Percentiles rank a stretch among this genome's conserved stretches.
Evolutionary conservation across 306 rosid genomes (phyloP).

Genomic region (Malus orientalis): DNA sequence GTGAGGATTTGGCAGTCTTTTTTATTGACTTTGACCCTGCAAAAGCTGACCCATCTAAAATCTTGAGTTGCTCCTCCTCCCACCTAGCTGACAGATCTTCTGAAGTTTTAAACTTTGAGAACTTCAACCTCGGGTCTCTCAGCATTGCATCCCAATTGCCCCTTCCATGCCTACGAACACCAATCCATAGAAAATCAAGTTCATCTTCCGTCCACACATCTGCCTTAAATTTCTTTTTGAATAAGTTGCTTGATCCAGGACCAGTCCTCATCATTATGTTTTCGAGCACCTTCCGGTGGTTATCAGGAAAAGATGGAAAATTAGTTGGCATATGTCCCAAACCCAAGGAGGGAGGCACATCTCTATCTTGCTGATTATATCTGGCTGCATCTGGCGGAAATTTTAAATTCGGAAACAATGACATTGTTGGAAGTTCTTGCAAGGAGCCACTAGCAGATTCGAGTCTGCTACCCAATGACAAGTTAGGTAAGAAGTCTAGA

Average conservation of each 20-base stretch:
- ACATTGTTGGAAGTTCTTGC: conserved; percentile 66
- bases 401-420: conserved; percentile 65
- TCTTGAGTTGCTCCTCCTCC: conserved; percentile 92
- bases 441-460: conserved; percentile 56
- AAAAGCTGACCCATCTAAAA: conserved; percentile 65
- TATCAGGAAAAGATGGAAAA: conserved; percentile 78
- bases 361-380: conserved; percentile 69
- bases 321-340: conserved; percentile 61
- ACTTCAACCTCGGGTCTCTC: conserved; percentile 76
- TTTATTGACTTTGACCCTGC: conserved; percentile 51
- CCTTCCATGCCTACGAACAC: conserved; percentile 96
- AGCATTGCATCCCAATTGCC: conserved; percentile 93
- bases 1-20: conserved; percentile 49
- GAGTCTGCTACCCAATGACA: conserved; percentile 62
- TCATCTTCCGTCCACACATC: conserved; percentile 98
- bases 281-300: conserved; percentile 94
- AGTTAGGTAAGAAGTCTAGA: conserved; percentile 65
- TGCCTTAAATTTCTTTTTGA: conserved; percentile 55
- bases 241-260: conserved; percentile 43
- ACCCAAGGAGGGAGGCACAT: conserved; percentile 58
- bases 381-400: conserved; percentile 63
- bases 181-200: conserved; percentile 95
- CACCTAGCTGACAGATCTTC: conserved; percentile 80
- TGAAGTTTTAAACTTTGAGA: conserved; percentile 61
- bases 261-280: conserved; percentile 98